phyloP scores from a whole-genome alignment of 2,329 filamentous ascomycete genomes.

The Aspergillus tubingensis region DNA sequence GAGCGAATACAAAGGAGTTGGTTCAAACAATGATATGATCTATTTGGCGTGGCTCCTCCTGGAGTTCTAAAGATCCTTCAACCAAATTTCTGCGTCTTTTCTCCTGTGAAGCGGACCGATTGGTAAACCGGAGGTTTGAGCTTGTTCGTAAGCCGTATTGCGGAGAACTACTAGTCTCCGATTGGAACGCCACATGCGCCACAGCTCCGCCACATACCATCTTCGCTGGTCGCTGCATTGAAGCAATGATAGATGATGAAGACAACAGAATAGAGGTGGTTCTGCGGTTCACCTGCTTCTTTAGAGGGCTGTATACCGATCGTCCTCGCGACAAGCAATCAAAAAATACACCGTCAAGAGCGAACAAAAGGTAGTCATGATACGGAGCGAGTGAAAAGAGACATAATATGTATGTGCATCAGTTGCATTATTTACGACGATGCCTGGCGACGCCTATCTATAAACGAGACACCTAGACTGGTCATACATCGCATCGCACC shows the following conservation, averaged over 20 bases:
- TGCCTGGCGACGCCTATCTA: too few species aligned
- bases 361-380: too few species aligned
- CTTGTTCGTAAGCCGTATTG: background rate
- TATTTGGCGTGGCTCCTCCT: constrained; percentile 7
- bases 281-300: too few species aligned
- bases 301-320: too few species aligned
- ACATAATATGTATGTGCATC: too few species aligned
- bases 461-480: background rate
- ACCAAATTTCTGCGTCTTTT: background rate
- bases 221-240: background rate
- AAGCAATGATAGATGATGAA: background rate
- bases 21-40: constrained; percentile 12
- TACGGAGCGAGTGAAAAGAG: too few species aligned
- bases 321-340: too few species aligned
- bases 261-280: too few species aligned
- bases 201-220: background rate
- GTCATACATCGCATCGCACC: background rate
- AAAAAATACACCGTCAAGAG: too few species aligned
- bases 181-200: constrained; percentile 4
- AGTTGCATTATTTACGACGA: too few species aligned
- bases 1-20: constrained; percentile 21
- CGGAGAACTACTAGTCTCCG: background rate
- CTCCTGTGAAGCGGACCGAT: background rate
- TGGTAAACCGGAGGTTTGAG: background rate
- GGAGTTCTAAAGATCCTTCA: background rate